These are phyloP conservation scores for Pichia exigua DNA, from an alignment of 805 yeast genomes.

Conservation along the genomic window DNA sequence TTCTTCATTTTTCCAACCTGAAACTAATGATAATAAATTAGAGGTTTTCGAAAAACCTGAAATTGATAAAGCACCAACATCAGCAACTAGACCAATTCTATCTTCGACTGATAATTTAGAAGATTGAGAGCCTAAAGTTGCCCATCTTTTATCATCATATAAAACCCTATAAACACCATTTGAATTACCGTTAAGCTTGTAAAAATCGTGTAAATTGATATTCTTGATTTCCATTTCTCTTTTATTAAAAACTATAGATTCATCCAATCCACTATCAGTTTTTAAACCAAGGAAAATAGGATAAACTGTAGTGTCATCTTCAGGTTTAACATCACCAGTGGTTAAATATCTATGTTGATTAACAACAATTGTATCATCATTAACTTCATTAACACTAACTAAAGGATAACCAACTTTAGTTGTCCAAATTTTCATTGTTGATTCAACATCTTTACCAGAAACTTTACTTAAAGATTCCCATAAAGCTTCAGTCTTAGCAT, in stretches of 20 bases:
- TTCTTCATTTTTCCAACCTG: slow-evolving; percentile 31
- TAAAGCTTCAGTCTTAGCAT: slow-evolving; percentile 67
- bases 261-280: slow-evolving; percentile 24
- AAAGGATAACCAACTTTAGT: slow-evolving; percentile 69
- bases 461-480: slow-evolving; percentile 62
- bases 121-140: slow-evolving; percentile 32
- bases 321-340: slow-evolving; percentile 56
- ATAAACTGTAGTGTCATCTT: slow-evolving; percentile 53
- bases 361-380: slow-evolving; percentile 28
- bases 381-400: slow-evolving; percentile 40
- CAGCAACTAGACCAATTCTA: slow-evolving; percentile 50
- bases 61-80: slow-evolving; percentile 41
- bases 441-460: slow-evolving; percentile 55
- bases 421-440: slow-evolving; percentile 68
- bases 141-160: slow-evolving; percentile 35
- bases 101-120: slow-evolving; percentile 39
- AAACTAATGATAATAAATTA: slow-evolving; percentile 39
- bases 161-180: slow-evolving; percentile 48
- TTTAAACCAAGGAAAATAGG: slow-evolving; percentile 43
- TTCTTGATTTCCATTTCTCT: slow-evolving; percentile 14
- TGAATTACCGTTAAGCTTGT: slow-evolving; percentile 46
- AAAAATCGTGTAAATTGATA: slow-evolving; percentile 23
- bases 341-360: slow-evolving; percentile 57
- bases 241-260: slow-evolving; percentile 22
- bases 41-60: slow-evolving; percentile 40